Conservation (phyloP, 169 alveolate species). For the Plasmodium sp. region DNA sequence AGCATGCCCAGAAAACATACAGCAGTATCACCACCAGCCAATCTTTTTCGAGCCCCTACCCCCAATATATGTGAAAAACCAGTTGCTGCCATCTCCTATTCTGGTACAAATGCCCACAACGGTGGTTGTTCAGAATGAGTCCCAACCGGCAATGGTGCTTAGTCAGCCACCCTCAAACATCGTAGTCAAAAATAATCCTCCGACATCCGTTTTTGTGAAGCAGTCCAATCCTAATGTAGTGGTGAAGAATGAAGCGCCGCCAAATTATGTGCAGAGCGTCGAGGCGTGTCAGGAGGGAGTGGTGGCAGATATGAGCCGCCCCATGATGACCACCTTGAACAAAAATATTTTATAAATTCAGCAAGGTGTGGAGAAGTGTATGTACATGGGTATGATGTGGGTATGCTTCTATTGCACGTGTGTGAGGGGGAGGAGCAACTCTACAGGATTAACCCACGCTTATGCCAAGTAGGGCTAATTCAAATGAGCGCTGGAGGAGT, state of each 20-base stretch:
- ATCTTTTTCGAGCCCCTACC: conserved; percentile 73
- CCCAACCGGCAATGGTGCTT: conserved; percentile 87
- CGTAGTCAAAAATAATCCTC: conserved; percentile 86
- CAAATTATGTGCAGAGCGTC: conserved; percentile 65
- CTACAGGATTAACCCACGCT: neutral
- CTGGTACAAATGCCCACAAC: conserved; percentile 85
- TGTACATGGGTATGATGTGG: neutral
- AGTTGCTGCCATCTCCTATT: conserved; percentile 73
- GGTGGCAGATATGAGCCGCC: conserved; percentile 46
- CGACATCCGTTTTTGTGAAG: conserved; percentile 85
- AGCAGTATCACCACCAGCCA: conserved; percentile 67
- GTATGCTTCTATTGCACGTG: neutral
- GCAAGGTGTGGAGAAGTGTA: neutral
- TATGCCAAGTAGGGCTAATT: neutral
- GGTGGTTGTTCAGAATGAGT: conserved; percentile 85
- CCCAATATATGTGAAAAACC: conserved; percentile 73
- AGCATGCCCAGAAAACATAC: conserved; percentile 21
- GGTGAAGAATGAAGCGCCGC: conserved; percentile 82
- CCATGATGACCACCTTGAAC: conserved; percentile 23
- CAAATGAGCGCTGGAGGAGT: neutral
- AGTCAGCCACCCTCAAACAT: conserved; percentile 89
- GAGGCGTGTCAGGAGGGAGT: conserved; percentile 68
- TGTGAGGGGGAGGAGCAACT: neutral
- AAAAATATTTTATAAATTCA: conserved; percentile 13
- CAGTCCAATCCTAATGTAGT: conserved; percentile 86